Base-by-base conservation (phyloP, 495 filamentous ascomycete species). In the Amorphotheca resinae region DNA sequence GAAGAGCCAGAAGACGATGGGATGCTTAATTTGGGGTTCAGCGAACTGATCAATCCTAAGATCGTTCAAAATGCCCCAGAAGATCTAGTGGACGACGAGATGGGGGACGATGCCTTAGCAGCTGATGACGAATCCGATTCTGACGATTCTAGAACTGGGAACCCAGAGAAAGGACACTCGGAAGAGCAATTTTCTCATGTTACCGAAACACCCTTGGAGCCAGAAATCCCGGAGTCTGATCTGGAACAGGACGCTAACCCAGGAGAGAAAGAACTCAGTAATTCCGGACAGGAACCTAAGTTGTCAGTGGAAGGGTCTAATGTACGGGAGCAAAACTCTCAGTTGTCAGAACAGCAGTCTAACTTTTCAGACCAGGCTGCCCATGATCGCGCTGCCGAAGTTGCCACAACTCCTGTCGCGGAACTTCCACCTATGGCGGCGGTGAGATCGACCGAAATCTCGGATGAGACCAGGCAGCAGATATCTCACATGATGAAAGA, bases 11-110 rank as follows among this genome's bases (percentile, higher is more conserved):
- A 68, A 22, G 68, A 78, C 46, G 67, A 75, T 49, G 77, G 74
- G 4, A 62, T 64, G 15, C 60, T 70, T 16, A 62, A 68, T 22
- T 46, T 76, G 42, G 54, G 59, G 12, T 77, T 75, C 59, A 58
- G 60, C 18, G 73, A 80, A 46, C 61, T 85, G 33, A 63, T 73
- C 41, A 74, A 80, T 9, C 69, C 79, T 9, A 77, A 80, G 51
- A 61, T 84, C 42, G 59, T 84, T 17, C 44, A 55, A 42, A 37
- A 48, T 11, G 39, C 48, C 40, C 28, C 67, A 53, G 38, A 59
- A 60, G 49, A 42, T 41, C 30, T 47, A 9, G 16, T 4, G 6
- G 8, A 2, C 9, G 40, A 46, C 17, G 55, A 53, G 32, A 44
- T 25, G n/a, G 25, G 34, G 12, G 47, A 46, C 18, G 46, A 20